These are phyloP conservation scores for Nakaseomyces kungkrabaensis DNA, from an alignment of 1,139 yeast genomes.

Conservation along the genomic window DNA sequence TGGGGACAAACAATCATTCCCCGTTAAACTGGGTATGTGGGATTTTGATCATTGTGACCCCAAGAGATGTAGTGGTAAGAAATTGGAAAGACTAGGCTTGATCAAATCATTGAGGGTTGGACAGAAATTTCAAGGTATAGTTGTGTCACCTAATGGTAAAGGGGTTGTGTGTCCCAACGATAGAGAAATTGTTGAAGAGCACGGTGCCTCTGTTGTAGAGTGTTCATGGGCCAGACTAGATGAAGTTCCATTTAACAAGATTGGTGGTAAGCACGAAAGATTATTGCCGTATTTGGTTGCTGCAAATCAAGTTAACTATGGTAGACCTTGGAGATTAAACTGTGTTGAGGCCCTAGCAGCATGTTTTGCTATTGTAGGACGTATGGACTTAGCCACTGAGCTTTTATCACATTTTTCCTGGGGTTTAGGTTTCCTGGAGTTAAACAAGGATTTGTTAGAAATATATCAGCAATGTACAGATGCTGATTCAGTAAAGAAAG, in stretches of 20 bases:
- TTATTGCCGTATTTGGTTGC: conserved; percentile 87
- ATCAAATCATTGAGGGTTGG: conserved; percentile 75
- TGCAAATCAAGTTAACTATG: conserved; percentile 94
- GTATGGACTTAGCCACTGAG: conserved; percentile 75
- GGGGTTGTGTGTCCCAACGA: conserved; percentile 89
- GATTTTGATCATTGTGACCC: conserved; percentile 98
- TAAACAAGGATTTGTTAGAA: conserved; percentile 69
- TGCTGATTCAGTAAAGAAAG: conserved; percentile 58
- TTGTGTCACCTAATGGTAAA: conserved; percentile 89
- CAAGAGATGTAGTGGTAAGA: conserved; percentile 92
- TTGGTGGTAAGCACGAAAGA: conserved; percentile 86
- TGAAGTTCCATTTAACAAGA: conserved; percentile 86
- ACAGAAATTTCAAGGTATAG: conserved; percentile 82
- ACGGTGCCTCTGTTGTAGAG: conserved; percentile 94
- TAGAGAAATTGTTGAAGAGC: conserved; percentile 57
- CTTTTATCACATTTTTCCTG: conserved; percentile 76
- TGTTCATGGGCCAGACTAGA: conserved; percentile 97
- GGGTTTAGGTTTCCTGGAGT: conserved; percentile 80
- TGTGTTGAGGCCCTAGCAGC: conserved; percentile 98
- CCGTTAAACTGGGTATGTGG: conserved; percentile 80
- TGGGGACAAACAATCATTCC: conserved; percentile 36
- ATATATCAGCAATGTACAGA: conserved; percentile 75
- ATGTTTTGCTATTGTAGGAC: conserved; percentile 91
- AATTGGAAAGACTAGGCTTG: conserved; percentile 77
- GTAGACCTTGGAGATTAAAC: conserved; percentile 90